phyloP scores from a whole-genome alignment of 805 yeast species.

The Lipomyces spencermartinsiae region DNA sequence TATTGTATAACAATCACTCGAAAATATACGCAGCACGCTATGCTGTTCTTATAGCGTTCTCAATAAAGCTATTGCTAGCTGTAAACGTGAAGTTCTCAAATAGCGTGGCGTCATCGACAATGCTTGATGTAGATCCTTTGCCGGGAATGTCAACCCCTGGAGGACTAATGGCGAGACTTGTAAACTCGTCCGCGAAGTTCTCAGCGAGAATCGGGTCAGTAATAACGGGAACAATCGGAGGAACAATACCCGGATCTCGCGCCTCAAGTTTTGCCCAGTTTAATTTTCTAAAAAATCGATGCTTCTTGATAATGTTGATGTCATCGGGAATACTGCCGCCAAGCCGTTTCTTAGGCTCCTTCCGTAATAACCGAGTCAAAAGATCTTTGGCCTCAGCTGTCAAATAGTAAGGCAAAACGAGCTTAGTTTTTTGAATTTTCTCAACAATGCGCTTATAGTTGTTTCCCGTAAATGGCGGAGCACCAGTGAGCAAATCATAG shows the following conservation, averaged over 20 bases:
- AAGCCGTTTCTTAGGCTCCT: constrained; percentile 70
- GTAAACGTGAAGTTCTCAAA: constrained; percentile 37
- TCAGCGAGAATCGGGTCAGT: constrained; percentile 85
- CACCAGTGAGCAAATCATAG: constrained; percentile 80
- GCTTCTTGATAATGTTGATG: constrained; percentile 61
- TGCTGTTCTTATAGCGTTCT: constrained; percentile 27
- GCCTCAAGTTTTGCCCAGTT: constrained; percentile 67
- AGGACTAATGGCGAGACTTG: constrained; percentile 57
- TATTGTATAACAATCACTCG: background rate
- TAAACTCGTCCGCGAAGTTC: constrained; percentile 81
- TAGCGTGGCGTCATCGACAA: constrained; percentile 1
- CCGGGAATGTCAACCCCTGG: constrained; percentile 34
- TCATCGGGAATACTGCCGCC: constrained; percentile 57
- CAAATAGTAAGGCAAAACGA: constrained; percentile 74
- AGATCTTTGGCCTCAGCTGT: constrained; percentile 82
- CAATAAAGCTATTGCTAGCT: constrained; percentile 36
- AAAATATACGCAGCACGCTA: background rate
- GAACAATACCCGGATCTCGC: constrained; percentile 57
- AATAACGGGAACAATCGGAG: constrained; percentile 84
- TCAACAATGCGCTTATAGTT: constrained; percentile 77
- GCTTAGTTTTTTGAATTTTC: constrained; percentile 69
- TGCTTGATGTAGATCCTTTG: background rate
- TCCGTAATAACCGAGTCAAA: constrained; percentile 66
- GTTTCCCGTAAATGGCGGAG: constrained; percentile 88
- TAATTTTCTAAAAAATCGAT: constrained; percentile 76